These are phyloP conservation scores for Parafenestella ontariensis DNA, from an alignment of 2,329 filamentous ascomycete genomes.

Conservation along the genomic window DNA sequence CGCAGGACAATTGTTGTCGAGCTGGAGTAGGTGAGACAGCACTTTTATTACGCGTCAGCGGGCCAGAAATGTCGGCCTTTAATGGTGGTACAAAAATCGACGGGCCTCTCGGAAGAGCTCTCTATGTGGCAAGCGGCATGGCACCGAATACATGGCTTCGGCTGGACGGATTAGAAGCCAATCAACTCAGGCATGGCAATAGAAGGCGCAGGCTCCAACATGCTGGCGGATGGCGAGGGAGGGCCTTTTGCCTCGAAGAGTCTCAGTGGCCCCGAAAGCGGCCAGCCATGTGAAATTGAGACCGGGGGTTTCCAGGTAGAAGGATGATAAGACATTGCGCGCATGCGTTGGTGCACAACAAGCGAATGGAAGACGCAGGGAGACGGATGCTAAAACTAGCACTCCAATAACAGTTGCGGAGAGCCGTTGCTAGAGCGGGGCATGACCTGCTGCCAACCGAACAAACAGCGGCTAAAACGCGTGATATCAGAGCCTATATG, in stretches of 20 bases:
- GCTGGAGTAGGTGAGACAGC: slow-evolving; percentile 33
- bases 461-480: slow-evolving; percentile 14
- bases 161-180: slow-evolving; percentile 34
- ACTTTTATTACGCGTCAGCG: slow-evolving; percentile 40
- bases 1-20: slow-evolving; percentile 8
- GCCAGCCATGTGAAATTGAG: slow-evolving; percentile 40
- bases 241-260: slow-evolving; percentile 35
- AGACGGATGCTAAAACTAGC: slow-evolving; percentile 12
- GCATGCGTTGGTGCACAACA: slow-evolving; percentile 19
- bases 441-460: slow-evolving; percentile 6
- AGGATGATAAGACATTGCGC: slow-evolving; percentile 38
- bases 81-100: slow-evolving; percentile 38
- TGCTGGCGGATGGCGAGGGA: slow-evolving; percentile 26
- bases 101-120: slow-evolving; percentile 29
- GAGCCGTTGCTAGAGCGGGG: slow-evolving; percentile 13
- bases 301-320: slow-evolving; percentile 33
- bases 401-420: slow-evolving; percentile 20
- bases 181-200: slow-evolving; percentile 29
- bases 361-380: slow-evolving; percentile 24
- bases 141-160: slow-evolving; percentile 40
- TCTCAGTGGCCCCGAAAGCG: slow-evolving; percentile 31
- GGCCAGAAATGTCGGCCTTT: slow-evolving; percentile 36
- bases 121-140: slow-evolving; percentile 44
- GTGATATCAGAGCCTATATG: slow-evolving; percentile 19
- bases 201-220: slow-evolving; percentile 28